Evolutionary conservation across 2,329 filamentous ascomycete species (phyloP).

Genomic region (Microsporum audouinii): DNA sequence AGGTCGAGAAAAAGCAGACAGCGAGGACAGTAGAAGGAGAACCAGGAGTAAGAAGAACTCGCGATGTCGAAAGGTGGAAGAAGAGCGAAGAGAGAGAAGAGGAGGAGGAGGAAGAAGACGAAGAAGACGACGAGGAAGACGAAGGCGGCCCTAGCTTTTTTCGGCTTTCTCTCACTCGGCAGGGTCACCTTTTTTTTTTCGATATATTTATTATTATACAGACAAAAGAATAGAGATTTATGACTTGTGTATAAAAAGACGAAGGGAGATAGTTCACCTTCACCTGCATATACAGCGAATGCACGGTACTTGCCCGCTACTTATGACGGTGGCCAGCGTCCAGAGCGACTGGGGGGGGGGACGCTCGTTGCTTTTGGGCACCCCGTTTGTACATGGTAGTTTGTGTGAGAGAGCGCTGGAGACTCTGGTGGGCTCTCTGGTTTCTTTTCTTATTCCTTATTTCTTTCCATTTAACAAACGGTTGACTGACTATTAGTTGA

Average conservation of each 20-base stretch:
- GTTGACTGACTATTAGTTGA: background rate
- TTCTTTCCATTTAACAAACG: background rate
- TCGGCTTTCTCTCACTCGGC: no score
- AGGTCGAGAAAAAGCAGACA: background rate
- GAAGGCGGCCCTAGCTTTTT: no score
- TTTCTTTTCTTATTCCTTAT: background rate
- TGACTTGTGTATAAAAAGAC: background rate
- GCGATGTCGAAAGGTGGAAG: no score
- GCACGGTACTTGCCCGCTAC: background rate
- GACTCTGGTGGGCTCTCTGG: background rate
- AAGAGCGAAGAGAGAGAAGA: background rate
- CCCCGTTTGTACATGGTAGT: background rate
- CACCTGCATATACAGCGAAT: background rate
- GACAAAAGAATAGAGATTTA: no score
- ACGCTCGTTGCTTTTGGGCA: constrained; percentile 3
- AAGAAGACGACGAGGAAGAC: no score
- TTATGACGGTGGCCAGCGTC: background rate
- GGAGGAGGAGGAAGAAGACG: no score
- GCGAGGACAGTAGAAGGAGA: background rate
- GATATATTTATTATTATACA: no score
- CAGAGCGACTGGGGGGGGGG: background rate
- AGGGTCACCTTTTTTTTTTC: no score
- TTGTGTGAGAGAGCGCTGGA: background rate
- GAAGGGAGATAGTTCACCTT: background rate
- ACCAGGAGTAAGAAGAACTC: no score